Conservation (phyloP, 106 monocot species). For the Allium sativum region DNA sequence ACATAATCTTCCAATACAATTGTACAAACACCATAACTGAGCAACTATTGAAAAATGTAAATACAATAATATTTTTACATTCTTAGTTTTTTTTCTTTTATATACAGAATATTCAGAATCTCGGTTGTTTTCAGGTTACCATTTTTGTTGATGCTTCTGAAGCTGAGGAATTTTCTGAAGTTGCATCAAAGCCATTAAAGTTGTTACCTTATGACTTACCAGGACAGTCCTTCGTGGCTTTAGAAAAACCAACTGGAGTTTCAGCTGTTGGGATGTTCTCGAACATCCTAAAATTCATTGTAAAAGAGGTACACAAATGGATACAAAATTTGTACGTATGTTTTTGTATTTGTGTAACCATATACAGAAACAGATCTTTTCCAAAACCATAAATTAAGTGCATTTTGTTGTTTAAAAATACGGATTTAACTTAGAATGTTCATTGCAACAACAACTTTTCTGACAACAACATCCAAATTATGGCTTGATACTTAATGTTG, state of each 20-base stretch:
- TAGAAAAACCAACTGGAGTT: conserved; percentile 78
- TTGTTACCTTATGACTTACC: conserved; percentile 80
- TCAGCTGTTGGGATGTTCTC: conserved; percentile 75
- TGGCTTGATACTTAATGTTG: too few relatives aligned
- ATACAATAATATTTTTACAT: not conserved
- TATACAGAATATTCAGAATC: not conserved
- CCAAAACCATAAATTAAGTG: too few relatives aligned
- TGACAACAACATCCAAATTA: too few relatives aligned
- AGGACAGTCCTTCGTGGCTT: conserved; percentile 83
- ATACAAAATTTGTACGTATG: too few relatives aligned
- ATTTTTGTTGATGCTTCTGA: conserved; percentile 90
- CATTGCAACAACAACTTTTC: not conserved
- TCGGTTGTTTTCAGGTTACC: conserved; percentile 47
- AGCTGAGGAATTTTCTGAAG: conserved; percentile 81
- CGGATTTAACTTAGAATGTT: not conserved
- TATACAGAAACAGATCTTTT: too few relatives aligned
- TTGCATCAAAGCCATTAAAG: conserved; percentile 57
- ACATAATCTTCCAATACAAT: conserved; percentile 90
- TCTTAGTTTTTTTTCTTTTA: not conserved
- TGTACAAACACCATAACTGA: conserved; percentile 94
- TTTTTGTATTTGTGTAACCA: not conserved
- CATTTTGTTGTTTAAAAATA: too few relatives aligned
- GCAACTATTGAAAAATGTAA: conserved; percentile 88
- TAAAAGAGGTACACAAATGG: conserved; percentile 60
- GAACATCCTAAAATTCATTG: conserved; percentile 83